phyloP scores from a whole-genome alignment of 2,329 filamentous ascomycete species.

The Penicillium vulpinum region DNA sequence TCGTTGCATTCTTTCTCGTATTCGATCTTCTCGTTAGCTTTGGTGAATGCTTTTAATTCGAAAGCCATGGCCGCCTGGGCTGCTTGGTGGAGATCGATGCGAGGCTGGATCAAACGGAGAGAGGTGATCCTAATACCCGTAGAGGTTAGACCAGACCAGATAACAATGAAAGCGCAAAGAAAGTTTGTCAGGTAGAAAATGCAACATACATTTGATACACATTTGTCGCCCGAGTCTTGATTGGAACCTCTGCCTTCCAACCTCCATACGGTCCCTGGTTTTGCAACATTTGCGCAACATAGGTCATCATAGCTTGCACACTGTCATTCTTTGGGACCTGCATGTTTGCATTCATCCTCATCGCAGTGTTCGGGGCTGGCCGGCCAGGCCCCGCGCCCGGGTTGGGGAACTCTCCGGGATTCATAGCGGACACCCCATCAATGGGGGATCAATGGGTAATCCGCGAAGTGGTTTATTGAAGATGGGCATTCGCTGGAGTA shows the following conservation, averaged over 20 bases:
- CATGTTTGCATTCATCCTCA: conserved; percentile 34
- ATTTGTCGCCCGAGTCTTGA: conserved; percentile 43
- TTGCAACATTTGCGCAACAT: conserved; percentile 43
- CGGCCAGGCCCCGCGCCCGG: conserved; percentile 36
- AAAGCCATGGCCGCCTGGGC: conserved; percentile 46
- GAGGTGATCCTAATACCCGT: conserved; percentile 43
- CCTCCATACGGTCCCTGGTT: conserved; percentile 45
- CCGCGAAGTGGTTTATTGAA: conserved; percentile 30
- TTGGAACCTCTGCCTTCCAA: conserved; percentile 46
- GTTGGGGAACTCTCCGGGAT: conserved; percentile 43
- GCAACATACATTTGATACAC: conserved; percentile 47
- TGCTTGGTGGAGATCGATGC: conserved; percentile 39
- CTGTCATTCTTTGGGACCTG: conserved; percentile 38
- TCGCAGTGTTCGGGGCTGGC: conserved; percentile 7
- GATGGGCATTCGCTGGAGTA: conserved; percentile 39
- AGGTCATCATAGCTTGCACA: conserved; percentile 38
- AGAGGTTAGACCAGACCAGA: conserved; percentile 14
- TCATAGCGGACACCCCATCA: conserved; percentile 44
- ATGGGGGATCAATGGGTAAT: conserved; percentile 40
- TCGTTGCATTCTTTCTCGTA: conserved; percentile 48
- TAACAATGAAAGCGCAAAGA: not conserved
- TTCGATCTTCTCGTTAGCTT: conserved; percentile 43
- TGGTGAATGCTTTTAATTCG: conserved; percentile 47
- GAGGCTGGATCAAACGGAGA: conserved; percentile 47
- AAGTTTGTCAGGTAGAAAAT: not conserved